Evolutionary conservation across 805 yeast species (phyloP).

Genomic region (Candida hispaniensis): DNA sequence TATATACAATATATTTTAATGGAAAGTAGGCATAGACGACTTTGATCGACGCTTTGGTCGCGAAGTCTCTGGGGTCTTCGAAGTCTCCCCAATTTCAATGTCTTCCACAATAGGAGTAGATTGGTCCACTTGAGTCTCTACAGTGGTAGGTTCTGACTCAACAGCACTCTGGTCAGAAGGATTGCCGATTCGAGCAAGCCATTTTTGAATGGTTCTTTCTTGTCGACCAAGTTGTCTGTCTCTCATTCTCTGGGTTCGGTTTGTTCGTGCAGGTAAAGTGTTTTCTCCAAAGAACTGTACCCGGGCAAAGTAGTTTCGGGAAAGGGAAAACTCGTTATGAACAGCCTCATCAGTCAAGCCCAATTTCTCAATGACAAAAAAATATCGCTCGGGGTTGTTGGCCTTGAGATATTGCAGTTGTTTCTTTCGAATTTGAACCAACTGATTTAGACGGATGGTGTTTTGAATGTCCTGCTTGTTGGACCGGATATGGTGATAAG

Average conservation of each 20-base stretch:
- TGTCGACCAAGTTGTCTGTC: slow-evolving; percentile 8
- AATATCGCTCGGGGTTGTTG: slow-evolving; percentile 71
- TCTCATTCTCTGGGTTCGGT: slow-evolving; percentile 20
- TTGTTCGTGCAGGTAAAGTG: slow-evolving; percentile 28
- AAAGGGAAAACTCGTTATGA: slow-evolving; percentile 52
- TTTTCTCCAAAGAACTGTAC: slow-evolving; percentile 31
- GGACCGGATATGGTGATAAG: slow-evolving; percentile 61
- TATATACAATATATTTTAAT: too few species aligned
- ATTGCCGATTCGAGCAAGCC: too few species aligned
- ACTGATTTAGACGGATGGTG: slow-evolving; percentile 61
- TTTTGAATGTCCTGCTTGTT: slow-evolving; percentile 64
- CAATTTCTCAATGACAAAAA: slow-evolving; percentile 72
- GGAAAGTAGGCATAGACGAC: too few species aligned
- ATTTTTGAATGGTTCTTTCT: slow-evolving; percentile 10
- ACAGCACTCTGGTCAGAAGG: too few species aligned
- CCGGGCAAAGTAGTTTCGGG: slow-evolving; percentile 28
- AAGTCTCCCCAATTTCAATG: too few species aligned
- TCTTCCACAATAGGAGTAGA: too few species aligned
- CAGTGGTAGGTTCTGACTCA: too few species aligned
- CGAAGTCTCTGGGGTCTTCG: too few species aligned
- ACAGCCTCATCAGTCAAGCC: slow-evolving; percentile 79
- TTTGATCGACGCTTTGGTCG: too few species aligned
- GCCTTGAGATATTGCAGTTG: slow-evolving; percentile 71
- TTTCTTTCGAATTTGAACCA: slow-evolving; percentile 83
- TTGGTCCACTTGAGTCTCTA: too few species aligned